phyloP scores from a whole-genome alignment of 1,139 yeast species.

The Citeromyces siamensis region DNA sequence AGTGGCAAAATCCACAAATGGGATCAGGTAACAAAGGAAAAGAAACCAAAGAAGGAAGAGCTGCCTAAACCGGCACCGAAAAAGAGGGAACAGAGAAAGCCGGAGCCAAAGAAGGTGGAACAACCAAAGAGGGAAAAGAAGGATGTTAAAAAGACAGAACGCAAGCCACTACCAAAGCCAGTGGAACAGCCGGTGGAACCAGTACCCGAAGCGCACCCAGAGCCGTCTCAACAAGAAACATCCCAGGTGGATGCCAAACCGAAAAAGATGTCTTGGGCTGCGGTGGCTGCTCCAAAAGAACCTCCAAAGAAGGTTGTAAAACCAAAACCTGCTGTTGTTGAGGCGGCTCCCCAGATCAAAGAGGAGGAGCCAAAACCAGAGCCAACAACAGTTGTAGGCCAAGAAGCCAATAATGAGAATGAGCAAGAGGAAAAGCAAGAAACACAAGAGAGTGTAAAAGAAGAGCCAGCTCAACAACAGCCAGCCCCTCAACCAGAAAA shows the following conservation, averaged over 20 bases:
- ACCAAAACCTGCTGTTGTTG: conserved; percentile 2
- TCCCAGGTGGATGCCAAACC: conserved; percentile 1
- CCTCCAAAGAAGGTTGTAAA: conserved; percentile 16
- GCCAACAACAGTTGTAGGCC: conserved; percentile 8
- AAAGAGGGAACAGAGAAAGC: conserved; percentile 7
- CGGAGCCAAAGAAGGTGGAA: conserved; percentile 2
- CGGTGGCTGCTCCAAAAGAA: conserved; percentile 43
- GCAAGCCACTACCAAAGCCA: background rate
- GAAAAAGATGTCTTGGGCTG: conserved; percentile 39
- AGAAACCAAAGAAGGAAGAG: conserved; percentile 29
- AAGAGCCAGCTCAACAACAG: conserved; percentile 7
- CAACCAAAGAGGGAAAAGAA: conserved; percentile 7
- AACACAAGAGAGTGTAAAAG: conserved; percentile 7
- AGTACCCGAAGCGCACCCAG: conserved; percentile 6
- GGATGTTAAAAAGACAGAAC: background rate
- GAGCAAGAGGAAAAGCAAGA: conserved; percentile 12
- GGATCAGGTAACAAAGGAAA: conserved; percentile 43
- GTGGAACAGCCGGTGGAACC: background rate
- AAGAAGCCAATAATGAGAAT: conserved; percentile 11
- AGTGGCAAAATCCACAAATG: conserved; percentile 60
- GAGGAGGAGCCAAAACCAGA: conserved; percentile 10
- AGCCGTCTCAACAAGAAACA: conserved; percentile 7
- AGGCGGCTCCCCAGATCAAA: conserved; percentile 7
- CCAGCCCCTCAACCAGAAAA: conserved; percentile 6
- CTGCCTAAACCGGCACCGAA: too few relatives aligned